Conservation (phyloP, 768 basidiomycete genomes). For the Exsudoporus frostii region DNA sequence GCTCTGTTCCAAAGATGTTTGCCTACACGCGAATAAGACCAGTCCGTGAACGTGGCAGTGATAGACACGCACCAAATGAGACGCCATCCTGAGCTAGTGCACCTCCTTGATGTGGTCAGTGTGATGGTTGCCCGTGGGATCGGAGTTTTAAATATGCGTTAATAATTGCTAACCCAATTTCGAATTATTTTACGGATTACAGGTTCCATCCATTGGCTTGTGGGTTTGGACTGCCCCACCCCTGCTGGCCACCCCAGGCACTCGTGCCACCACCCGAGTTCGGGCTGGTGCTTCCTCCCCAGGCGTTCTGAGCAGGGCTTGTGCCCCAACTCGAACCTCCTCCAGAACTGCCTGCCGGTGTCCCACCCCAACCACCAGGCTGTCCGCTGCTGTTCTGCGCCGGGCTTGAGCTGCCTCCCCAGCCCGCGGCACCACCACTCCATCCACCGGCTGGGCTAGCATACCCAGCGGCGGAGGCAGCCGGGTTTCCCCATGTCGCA, state of each 20-base stretch:
- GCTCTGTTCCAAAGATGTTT: slow-evolving; percentile 94
- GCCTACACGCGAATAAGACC: slow-evolving; percentile 47
- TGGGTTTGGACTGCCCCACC: slow-evolving; percentile 50
- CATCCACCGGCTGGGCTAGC: slow-evolving; percentile 34
- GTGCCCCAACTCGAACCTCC: slow-evolving; percentile 30
- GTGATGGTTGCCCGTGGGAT: slow-evolving; percentile 10
- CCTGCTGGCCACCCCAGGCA: slow-evolving; percentile 34
- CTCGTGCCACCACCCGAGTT: slow-evolving; percentile 18
- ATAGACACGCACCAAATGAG: slow-evolving; percentile 60
- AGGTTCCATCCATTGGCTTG: slow-evolving; percentile 56
- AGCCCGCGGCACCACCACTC: slow-evolving; percentile 20
- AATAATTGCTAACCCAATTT: too few relatives aligned
- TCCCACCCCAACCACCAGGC: slow-evolving; percentile 18
- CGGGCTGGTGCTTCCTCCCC: slow-evolving; percentile 39
- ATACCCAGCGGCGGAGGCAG: slow-evolving; percentile 31
- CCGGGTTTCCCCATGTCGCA: slow-evolving; percentile 27
- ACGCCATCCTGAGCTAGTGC: slow-evolving; percentile 44
- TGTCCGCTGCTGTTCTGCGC: slow-evolving; percentile 23
- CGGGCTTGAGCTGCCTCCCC: slow-evolving; percentile 28
- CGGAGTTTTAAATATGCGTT: slow-evolving; percentile 27
- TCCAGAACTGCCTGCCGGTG: slow-evolving; percentile 26
- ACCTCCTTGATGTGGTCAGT: background rate
- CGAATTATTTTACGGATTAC: slow-evolving; percentile 10
- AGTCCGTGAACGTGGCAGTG: background rate
- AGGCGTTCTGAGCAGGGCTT: slow-evolving; percentile 33